Evolutionary conservation across 768 basidiomycete genomes (phyloP).

Genomic region (Russula sp.): DNA sequence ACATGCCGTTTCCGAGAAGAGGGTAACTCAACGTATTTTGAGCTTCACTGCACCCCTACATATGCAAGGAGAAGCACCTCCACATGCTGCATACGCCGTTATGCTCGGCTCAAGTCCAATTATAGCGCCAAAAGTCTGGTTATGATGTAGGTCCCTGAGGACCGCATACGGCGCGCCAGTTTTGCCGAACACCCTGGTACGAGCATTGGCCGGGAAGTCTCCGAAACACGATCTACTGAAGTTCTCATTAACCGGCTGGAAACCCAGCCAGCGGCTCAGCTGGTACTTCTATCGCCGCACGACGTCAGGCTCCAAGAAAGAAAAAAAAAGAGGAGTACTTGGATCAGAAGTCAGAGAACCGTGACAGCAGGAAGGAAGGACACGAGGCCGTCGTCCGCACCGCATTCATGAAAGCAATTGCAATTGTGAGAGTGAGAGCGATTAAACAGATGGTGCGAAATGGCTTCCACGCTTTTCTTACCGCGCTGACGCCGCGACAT

Average conservation of each 20-base stretch:
- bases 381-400: constrained; percentile 12
- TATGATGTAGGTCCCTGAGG: neutral
- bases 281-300: constrained; percentile 26
- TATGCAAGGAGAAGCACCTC: constrained; percentile 9
- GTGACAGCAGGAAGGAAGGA: constrained; percentile 8
- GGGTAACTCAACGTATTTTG: neutral
- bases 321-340: neutral
- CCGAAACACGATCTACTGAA: constrained; percentile 19
- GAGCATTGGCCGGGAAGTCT: constrained; percentile 16
- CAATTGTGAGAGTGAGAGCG: neutral
- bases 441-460: neutral
- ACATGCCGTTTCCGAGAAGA: constrained; percentile 5
- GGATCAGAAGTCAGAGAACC: constrained; percentile 13
- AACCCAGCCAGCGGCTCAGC: constrained; percentile 1
- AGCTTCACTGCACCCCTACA: constrained; percentile 8
- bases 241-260: constrained; percentile 14
- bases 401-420: neutral
- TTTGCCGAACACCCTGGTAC: neutral
- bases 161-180: neutral
- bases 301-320: neutral
- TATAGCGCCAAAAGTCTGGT: constrained; percentile 8
- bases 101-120: constrained; percentile 13
- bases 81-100: constrained; percentile 19
- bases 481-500: constrained; percentile 19
- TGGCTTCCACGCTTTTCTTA: constrained; percentile 10